Percentiles rank a stretch among this genome's conserved stretches.
phyloP scores from a whole-genome alignment of 352 stramenopile genomes.

The Phytophthora pini region DNA sequence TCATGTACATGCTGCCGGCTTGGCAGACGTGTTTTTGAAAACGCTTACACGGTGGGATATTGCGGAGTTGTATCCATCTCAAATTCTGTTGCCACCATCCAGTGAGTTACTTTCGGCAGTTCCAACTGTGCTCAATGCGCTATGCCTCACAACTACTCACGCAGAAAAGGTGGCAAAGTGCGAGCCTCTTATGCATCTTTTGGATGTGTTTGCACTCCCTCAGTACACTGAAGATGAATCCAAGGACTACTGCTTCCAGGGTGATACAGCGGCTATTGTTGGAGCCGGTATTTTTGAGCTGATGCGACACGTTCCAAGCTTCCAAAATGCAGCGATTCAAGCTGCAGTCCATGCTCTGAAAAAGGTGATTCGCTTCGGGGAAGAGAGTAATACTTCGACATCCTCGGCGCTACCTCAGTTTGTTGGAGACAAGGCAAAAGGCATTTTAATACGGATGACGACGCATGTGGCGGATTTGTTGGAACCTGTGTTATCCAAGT shows the following conservation, averaged over 20 bases:
- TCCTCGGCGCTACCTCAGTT: slow-evolving; percentile 9
- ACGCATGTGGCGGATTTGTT: slow-evolving; percentile 92
- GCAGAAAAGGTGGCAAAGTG: slow-evolving; percentile 91
- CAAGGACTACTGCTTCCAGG: slow-evolving; percentile 88
- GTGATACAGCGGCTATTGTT: slow-evolving; percentile 93
- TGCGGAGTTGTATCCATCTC: slow-evolving; percentile 52
- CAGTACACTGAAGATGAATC: slow-evolving; percentile 89
- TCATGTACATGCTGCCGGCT: slow-evolving; percentile 92
- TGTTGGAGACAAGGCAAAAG: slow-evolving; percentile 35
- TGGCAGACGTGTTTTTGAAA: slow-evolving; percentile 93
- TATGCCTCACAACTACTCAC: slow-evolving; percentile 94
- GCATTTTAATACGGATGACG: slow-evolving; percentile 65
- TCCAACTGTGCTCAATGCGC: slow-evolving; percentile 92
- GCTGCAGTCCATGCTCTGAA: slow-evolving; percentile 91
- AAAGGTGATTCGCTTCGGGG: slow-evolving; percentile 86
- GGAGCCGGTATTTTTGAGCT: slow-evolving; percentile 96
- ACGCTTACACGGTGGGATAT: slow-evolving; percentile 90
- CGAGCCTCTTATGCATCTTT: slow-evolving; percentile 92
- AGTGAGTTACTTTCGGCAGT: slow-evolving; percentile 95
- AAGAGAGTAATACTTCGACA: slow-evolving; percentile 50
- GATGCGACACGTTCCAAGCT: slow-evolving; percentile 93
- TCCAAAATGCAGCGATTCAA: slow-evolving; percentile 88
- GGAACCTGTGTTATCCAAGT: slow-evolving; percentile 95
- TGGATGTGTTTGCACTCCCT: slow-evolving; percentile 92
- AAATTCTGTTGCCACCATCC: slow-evolving; percentile 75